These are phyloP conservation scores for Penicillium diatomitis DNA, from an alignment of 495 filamentous ascomycete genomes.

Conservation along the genomic window DNA sequence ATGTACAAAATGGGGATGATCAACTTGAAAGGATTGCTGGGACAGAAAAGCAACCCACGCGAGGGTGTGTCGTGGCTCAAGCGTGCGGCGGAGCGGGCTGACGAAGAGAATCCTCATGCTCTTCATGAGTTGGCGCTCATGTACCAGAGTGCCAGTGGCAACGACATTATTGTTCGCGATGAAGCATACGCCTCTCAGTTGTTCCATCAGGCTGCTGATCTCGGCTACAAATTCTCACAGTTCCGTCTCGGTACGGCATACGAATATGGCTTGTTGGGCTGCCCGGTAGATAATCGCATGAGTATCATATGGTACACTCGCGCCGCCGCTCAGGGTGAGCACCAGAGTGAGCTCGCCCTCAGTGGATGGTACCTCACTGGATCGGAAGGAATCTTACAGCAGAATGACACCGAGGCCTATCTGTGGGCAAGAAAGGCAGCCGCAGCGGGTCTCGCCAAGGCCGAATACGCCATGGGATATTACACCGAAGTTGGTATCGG, in stretches of 20 bases:
- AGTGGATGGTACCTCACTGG: conserved; percentile 97
- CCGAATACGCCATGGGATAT: conserved; percentile 96
- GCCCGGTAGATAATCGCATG: conserved; percentile 67
- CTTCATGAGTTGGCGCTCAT: conserved; percentile 85
- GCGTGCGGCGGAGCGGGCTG: conserved; percentile 80
- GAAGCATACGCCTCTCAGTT: conserved; percentile 67
- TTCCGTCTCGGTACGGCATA: conserved; percentile 80
- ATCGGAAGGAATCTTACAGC: conserved; percentile 74
- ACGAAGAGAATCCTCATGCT: conserved; percentile 87
- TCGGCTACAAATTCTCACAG: conserved; percentile 93
- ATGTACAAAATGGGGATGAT: conserved; percentile 99
- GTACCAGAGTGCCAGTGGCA: conserved; percentile 61
- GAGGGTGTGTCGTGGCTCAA: conserved; percentile 90
- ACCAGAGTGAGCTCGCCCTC: conserved; percentile 85
- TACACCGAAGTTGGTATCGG: conserved; percentile 95
- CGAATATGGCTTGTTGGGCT: conserved; percentile 82
- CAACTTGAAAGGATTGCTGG: conserved; percentile 83
- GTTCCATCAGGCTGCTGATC: conserved; percentile 78
- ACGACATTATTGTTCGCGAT: conserved; percentile 68
- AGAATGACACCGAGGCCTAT: conserved; percentile 93
- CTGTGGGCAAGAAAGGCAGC: conserved; percentile 95
- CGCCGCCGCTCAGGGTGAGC: conserved; percentile 88
- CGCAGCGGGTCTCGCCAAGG: conserved; percentile 73
- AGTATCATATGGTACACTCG: conserved; percentile 90
- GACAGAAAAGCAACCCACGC: conserved; percentile 71